Evolutionary conservation across 345 rosid species (phyloP), one percentile per base, ranked within the genome.

Genomic region (Lumnitzera littorea): DNA sequence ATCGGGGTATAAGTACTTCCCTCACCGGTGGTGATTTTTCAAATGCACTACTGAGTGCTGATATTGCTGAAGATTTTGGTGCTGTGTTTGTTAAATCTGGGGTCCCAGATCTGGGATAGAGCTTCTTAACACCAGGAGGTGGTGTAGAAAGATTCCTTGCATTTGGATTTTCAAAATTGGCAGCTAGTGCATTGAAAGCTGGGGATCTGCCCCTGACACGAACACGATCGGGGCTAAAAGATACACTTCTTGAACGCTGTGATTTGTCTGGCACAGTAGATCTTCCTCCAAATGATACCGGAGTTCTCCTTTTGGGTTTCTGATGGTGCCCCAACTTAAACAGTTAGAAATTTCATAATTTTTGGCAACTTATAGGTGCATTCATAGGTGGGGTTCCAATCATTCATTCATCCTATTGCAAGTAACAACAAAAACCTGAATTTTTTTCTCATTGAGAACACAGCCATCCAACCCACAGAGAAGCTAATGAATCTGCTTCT

Each of bases 131-230:
- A 69, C 82, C 78, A 15, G 98, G 96, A 14, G 99, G 99, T 41
- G 99, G 99, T 72, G 98, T 91, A 51, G 99, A 95, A 62, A 82
- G 96, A 76, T 91, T 95, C 69, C 98, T 79, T 24, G 80, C 58
- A 73, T 63, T 91, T 55, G 86, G 58, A 70, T 77, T 95, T 79
- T 91, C 99, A 74, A 95, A 95, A 71, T 64, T 91, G 63, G 98
- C 95, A 63, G 99, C 99, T 47, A 95, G 86, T 36, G 94, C 94
- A 65, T 82, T 95, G 84, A 95, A 95, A 66, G 98, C 96, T 17
- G 98, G 99, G 63, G 99, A 95, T 74, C 99, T 85, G 57, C 99
- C 99, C 72, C 99, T 83, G 64, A 88, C 96, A 15, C 98, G 98
- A 70, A 87, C 91, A 72, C 99, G 81, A 31, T 95, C 99, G 27